Conservation (phyloP, 1,284 basidiomycete genomes). For the Ustilago shanxiensis region DNA sequence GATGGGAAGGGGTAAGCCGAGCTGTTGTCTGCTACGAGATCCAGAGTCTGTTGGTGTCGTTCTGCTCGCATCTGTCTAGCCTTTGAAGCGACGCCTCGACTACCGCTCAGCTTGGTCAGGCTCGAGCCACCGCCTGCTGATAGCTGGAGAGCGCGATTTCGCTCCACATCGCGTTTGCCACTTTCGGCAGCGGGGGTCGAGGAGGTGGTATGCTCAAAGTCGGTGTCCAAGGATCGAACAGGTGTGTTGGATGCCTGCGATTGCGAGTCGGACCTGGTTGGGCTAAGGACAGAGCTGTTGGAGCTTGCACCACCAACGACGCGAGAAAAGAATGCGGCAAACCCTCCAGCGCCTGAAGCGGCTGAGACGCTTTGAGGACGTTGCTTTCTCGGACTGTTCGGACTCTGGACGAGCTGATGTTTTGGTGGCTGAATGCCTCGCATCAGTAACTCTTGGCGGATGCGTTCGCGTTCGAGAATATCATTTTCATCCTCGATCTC, state of each 20-base stretch:
- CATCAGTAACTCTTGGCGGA: conserved; percentile 52
- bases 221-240: conserved; percentile 14
- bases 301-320: conserved; percentile 48
- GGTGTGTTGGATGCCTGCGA: conserved; percentile 36
- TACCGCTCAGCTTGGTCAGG: conserved; percentile 35
- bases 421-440: conserved; percentile 58
- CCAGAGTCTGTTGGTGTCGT: conserved; percentile 44
- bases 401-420: conserved; percentile 52
- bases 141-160: conserved; percentile 38
- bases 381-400: conserved; percentile 16
- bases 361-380: conserved; percentile 31
- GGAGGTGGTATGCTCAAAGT: conserved; percentile 12
- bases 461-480: conserved; percentile 55
- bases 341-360: conserved; percentile 35
- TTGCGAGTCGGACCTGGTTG: conserved; percentile 23
- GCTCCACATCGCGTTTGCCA: conserved; percentile 30
- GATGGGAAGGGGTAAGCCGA: conserved; percentile 31
- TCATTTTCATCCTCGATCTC: conserved; percentile 59
- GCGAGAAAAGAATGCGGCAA: conserved; percentile 61
- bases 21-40: conserved; percentile 24
- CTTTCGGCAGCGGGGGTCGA: conserved; percentile 28
- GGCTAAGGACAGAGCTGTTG: conserved; percentile 17
- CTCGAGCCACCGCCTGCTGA: conserved; percentile 28
- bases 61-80: conserved; percentile 44
- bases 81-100: conserved; percentile 32